Base-by-base conservation (phyloP, 345 rosid genomes). In the Draba incana region DNA sequence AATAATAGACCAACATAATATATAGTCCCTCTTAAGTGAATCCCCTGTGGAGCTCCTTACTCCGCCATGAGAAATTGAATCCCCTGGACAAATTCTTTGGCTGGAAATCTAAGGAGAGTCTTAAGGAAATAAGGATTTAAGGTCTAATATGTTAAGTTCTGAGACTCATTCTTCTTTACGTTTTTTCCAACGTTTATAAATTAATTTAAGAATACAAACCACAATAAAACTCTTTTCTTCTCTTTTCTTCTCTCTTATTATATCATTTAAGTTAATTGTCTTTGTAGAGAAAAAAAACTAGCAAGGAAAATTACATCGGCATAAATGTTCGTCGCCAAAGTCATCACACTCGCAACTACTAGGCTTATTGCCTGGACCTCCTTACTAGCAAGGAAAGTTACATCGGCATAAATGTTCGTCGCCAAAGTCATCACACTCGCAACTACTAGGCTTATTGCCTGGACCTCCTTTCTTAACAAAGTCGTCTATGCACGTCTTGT, bases 401-500 rank as follows among this genome's bases (percentile, higher is more conserved):
- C 73, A 74, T 11, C 43, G 16, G 25, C 78, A 67, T 60, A 67
- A 37, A 74, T 60, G 78, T 53, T 59, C 67, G 0, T 4, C 14
- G 37, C 57, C 68, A 45, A 67, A 37, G 57, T 67, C 1, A 16
- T 74, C 58, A 60, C 78, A 67, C 11, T 35, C 48, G 10, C 78
- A 74, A 52, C 57, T 67, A 35, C 1, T 4, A 37, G 73, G 73
- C 54, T 2, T 67, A 33, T 33, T 35, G 14, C 2, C 23, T 14
- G 0, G 23, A 43, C 68, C 57, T 67, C 68, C 57, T 54, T 74
- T 54, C 38, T 44, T 74, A 9, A 60, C 58, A 61, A 74, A 74
- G n/a, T 68, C 78, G 37, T 60, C 15, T 8, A 60, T 60, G 68
- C 78, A 74, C 6, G 68, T 67, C 5, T 37, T 10, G 73, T 6